Conservation (phyloP, 139 green algal genomes). For the Chlamydomonas applanata region DNA sequence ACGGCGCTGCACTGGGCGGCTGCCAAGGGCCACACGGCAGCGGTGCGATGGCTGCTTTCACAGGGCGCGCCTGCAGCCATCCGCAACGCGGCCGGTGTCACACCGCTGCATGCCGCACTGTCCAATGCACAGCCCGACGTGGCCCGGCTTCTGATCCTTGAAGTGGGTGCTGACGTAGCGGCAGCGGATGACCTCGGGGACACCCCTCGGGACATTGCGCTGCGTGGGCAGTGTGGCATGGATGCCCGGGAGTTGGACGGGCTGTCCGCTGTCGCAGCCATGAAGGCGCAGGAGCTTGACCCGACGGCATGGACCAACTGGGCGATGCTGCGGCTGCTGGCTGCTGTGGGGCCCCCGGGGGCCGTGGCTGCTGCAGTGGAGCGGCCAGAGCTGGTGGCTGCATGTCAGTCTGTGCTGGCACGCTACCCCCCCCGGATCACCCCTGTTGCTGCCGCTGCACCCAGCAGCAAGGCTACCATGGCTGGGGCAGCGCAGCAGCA, state of each 20-base stretch:
- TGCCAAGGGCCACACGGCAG: slow-evolving; percentile 42
- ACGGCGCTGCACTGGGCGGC: slow-evolving; percentile 63
- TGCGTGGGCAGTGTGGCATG: not conserved
- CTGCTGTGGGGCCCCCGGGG: slow-evolving; percentile 1
- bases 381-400: slow-evolving; percentile 16
- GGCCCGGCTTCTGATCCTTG: slow-evolving; percentile 5
- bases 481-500: too few relatives aligned
- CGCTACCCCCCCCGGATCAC: slow-evolving; percentile 1
- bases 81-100: slow-evolving; percentile 46
- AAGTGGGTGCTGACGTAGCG: slow-evolving; percentile 19
- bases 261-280: slow-evolving; percentile 5
- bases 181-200: slow-evolving; percentile 35
- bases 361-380: slow-evolving; percentile 23
- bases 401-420: not conserved
- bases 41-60: slow-evolving; percentile 49
- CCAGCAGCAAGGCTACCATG: too few relatives aligned
- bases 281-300: slow-evolving; percentile 8
- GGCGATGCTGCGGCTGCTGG: slow-evolving; percentile 20
- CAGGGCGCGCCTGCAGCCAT: slow-evolving; percentile 31
- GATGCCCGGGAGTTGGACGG: slow-evolving; percentile 15
- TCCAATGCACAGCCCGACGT: slow-evolving; percentile 23
- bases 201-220: slow-evolving; percentile 30
- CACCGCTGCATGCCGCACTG: slow-evolving; percentile 52
- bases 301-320: not conserved
- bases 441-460: too few relatives aligned